Percentiles rank a stretch among this genome's conserved stretches.
phyloP scores from a whole-genome alignment of 129 eudicot genomes.

The Mikania micrantha region DNA sequence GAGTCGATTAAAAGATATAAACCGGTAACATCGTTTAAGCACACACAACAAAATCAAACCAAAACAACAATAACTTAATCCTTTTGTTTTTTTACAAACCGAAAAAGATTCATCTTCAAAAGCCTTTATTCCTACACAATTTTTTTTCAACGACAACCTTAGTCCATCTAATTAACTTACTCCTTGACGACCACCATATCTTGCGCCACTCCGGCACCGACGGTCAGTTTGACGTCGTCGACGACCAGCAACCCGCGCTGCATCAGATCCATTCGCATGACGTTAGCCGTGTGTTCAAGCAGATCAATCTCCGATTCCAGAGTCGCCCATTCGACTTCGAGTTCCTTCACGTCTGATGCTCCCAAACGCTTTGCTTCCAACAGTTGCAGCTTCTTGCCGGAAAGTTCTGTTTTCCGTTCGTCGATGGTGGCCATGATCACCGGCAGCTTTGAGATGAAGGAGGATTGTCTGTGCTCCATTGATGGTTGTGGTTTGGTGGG shows the following conservation, averaged over 20 bases:
- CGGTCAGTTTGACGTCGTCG: not conserved
- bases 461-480: not conserved
- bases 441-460: not conserved
- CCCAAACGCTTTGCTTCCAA: constrained; percentile 11
- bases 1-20: not conserved
- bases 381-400: not conserved
- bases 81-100: not conserved
- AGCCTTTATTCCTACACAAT: not conserved
- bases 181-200: constrained; percentile 8
- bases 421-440: not conserved
- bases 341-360: not conserved
- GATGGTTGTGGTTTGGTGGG: not conserved
- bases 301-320: constrained; percentile 22
- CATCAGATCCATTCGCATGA: constrained; percentile 9
- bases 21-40: too few species aligned
- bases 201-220: not conserved
- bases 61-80: not conserved
- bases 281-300: constrained; percentile 23
- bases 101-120: not conserved
- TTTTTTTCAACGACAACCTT: not conserved
- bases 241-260: not conserved
- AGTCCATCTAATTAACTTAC: not conserved
- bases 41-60: not conserved
- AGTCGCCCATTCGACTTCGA: constrained; percentile 15
- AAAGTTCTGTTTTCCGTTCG: not conserved